Conservation (phyloP, 352 stramenopile species). For the Plasmopara halstedii region DNA sequence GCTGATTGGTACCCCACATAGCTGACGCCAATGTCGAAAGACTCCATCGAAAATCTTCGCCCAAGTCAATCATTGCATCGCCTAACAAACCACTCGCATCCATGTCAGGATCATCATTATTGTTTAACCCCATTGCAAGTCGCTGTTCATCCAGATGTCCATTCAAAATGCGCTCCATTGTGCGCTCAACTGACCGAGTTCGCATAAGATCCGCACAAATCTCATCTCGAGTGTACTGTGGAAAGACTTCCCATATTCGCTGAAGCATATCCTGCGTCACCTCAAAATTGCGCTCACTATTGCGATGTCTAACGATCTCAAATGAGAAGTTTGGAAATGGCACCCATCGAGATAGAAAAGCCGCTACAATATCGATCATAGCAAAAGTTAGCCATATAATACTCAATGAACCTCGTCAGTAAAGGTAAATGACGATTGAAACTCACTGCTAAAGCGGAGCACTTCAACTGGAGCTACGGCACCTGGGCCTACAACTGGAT, state of each 20-base stretch:
- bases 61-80: conserved; percentile 29
- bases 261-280: conserved; percentile 67
- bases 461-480: conserved; percentile 37
- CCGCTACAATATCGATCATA: conserved; percentile 27
- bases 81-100: conserved; percentile 20
- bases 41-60: conserved; percentile 32
- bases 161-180: conserved; percentile 65
- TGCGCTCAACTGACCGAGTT: conserved; percentile 56
- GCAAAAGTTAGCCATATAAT: conserved; percentile 4
- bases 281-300: conserved; percentile 23
- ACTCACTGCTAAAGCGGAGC: conserved; percentile 73
- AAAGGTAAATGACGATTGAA: neutral
- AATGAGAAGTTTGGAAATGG: conserved; percentile 71
- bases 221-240: conserved; percentile 52
- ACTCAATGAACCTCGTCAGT: neutral
- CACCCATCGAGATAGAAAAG: conserved; percentile 60
- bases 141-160: conserved; percentile 39
- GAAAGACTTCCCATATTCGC: conserved; percentile 69
- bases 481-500: conserved; percentile 1
- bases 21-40: conserved; percentile 30
- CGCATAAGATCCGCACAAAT: conserved; percentile 44
- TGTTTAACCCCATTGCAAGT: conserved; percentile 15
- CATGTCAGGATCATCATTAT: conserved; percentile 13
- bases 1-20: conserved; percentile 9
- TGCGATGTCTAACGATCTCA: conserved; percentile 58